Conservation (phyloP, 352 stramenopile species). For the Phytophthora nicotianae region DNA sequence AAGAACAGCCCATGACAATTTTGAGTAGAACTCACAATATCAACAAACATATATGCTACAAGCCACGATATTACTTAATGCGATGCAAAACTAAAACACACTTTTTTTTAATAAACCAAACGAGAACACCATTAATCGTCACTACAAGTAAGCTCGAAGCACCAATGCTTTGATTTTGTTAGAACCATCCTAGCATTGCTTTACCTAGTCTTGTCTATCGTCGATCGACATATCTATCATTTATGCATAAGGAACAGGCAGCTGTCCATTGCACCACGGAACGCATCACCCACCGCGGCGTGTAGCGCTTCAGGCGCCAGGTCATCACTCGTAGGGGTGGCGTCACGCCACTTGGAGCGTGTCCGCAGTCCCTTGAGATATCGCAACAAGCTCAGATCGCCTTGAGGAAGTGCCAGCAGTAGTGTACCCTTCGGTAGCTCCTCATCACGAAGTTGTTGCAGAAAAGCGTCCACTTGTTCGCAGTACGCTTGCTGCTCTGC, state of each 20-base stretch:
- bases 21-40: too few species aligned
- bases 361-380: constrained; percentile 80
- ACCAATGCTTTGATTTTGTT: too few species aligned
- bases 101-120: too few species aligned
- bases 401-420: constrained; percentile 72
- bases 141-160: too few species aligned
- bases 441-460: constrained; percentile 50
- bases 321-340: constrained; percentile 28
- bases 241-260: constrained; percentile 81
- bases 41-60: too few species aligned
- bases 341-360: constrained; percentile 78
- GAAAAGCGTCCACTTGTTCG: constrained; percentile 49
- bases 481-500: constrained; percentile 56
- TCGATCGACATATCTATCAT: not conserved
- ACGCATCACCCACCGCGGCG: constrained; percentile 68
- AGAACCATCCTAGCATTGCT: too few species aligned
- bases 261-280: constrained; percentile 71
- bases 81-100: too few species aligned
- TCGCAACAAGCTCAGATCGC: constrained; percentile 68
- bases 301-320: constrained; percentile 56
- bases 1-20: too few species aligned
- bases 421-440: constrained; percentile 58
- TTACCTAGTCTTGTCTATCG: not conserved
- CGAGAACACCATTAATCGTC: too few species aligned
- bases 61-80: too few species aligned